Conservation (phyloP, 2,329 filamentous ascomycete species). For the Grosmannia huntii region DNA sequence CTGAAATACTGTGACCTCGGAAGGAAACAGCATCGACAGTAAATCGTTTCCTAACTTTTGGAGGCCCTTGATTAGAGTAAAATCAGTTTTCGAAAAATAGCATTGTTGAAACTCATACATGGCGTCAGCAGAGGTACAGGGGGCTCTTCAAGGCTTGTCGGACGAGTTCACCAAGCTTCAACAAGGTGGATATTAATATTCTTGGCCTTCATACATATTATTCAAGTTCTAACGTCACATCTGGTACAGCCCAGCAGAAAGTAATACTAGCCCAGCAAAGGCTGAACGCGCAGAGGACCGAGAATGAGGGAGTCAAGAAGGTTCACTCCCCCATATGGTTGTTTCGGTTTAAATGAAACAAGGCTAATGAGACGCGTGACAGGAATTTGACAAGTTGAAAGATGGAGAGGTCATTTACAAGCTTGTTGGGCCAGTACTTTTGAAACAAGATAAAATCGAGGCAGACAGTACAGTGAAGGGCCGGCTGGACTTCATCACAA, state of each 20-base stretch:
- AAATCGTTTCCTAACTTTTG: neutral
- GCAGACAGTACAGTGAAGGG: conserved; percentile 85
- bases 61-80: neutral
- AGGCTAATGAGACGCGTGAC: neutral
- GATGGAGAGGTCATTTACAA: conserved; percentile 91
- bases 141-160: conserved; percentile 66
- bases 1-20: neutral
- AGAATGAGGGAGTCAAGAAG: conserved; percentile 79
- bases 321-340: conserved; percentile 26
- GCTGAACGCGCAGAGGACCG: conserved; percentile 85
- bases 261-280: conserved; percentile 72
- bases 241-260: conserved; percentile 57
- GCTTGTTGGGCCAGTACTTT: conserved; percentile 76
- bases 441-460: conserved; percentile 90
- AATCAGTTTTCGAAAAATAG: too few relatives aligned
- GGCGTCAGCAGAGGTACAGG: conserved; percentile 52
- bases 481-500: conserved; percentile 79
- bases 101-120: neutral
- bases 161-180: conserved; percentile 84
- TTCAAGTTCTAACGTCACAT: neutral
- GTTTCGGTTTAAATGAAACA: neutral
- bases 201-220: too few relatives aligned
- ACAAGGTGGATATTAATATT: conserved; percentile 42
- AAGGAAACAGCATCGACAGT: neutral
- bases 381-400: conserved; percentile 73